These are phyloP conservation scores for Pharnaceum exiguum DNA, from an alignment of 148 eudicot genomes.

Conservation along the genomic window DNA sequence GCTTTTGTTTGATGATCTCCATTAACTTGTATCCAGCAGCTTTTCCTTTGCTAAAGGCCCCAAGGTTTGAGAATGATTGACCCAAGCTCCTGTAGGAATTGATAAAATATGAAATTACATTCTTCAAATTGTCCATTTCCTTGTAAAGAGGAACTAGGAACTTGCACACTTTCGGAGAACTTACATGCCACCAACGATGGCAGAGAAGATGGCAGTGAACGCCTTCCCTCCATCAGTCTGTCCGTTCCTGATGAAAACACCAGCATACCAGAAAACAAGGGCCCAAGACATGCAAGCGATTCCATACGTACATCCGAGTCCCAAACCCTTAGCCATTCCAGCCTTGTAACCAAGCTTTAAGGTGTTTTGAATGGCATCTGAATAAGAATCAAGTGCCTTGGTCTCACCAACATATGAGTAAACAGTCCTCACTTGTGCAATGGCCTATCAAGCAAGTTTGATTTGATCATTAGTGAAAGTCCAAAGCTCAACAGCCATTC, in stretches of 20 bases:
- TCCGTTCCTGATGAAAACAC: constrained; percentile 94
- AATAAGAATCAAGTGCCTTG: constrained; percentile 80
- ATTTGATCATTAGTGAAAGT: neutral
- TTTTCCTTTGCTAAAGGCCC: constrained; percentile 99
- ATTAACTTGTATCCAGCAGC: constrained; percentile 93
- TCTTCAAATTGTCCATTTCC: neutral
- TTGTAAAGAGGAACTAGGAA: neutral
- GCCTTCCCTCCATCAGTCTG: constrained; percentile 99
- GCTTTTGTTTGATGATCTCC: constrained; percentile 95
- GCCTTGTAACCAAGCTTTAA: constrained; percentile 96
- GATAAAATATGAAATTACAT: neutral
- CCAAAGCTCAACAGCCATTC: neutral
- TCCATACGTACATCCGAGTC: constrained; percentile 97
- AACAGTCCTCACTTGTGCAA: constrained; percentile 97
- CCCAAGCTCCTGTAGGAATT: constrained; percentile 82
- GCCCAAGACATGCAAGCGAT: constrained; percentile 99
- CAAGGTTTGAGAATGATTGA: constrained; percentile 95
- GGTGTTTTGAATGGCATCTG: constrained; percentile 93
- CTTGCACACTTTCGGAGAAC: constrained; percentile 9
- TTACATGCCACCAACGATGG: constrained; percentile 99
- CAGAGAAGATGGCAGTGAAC: constrained; percentile 97
- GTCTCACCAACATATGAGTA: constrained; percentile 94
- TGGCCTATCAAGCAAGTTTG: constrained; percentile 43
- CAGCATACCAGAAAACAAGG: constrained; percentile 98
- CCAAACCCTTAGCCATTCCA: constrained; percentile 98